Evolutionary conservation across 257 asterid species (phyloP).

Genomic region (Capsicum rhomboideum): DNA sequence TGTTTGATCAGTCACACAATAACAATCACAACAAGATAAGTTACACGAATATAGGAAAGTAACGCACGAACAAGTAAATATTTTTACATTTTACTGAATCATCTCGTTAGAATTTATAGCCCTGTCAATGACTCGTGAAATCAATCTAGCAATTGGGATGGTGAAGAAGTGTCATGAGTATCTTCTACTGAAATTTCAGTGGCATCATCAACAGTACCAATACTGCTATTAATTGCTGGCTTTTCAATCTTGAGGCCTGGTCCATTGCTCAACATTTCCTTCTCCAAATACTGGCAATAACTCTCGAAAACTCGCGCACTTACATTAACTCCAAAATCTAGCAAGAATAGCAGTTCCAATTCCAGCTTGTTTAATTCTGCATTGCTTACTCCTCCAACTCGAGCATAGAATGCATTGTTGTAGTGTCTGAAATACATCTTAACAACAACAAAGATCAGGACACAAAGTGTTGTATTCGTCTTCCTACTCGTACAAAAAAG

Average conservation of each 20-base stretch:
- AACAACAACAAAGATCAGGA: not conserved
- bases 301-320: slow-evolving; percentile 61
- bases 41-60: not conserved
- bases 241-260: slow-evolving; percentile 8
- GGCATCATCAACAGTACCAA: slow-evolving; percentile 31
- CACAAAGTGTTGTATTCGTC: not conserved
- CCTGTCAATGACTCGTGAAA: not conserved
- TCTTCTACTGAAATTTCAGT: slow-evolving; percentile 53
- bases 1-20: not conserved
- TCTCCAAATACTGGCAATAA: slow-evolving; percentile 85
- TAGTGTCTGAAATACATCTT: slow-evolving; percentile 49
- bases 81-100: not conserved
- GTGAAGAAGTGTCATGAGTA: slow-evolving; percentile 32
- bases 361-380: slow-evolving; percentile 64
- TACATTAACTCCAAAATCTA: slow-evolving; percentile 58
- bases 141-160: slow-evolving; percentile 7
- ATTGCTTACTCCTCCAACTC: slow-evolving; percentile 84
- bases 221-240: slow-evolving; percentile 3
- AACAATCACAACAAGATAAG: not conserved
- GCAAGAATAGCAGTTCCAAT: slow-evolving; percentile 59
- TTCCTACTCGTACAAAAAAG: too few species aligned
- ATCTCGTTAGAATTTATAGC: not conserved
- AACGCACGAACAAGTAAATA: not conserved
- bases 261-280: slow-evolving; percentile 44
- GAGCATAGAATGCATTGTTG: slow-evolving; percentile 73